Base-by-base conservation (phyloP, 2,329 filamentous ascomycete genomes). In the Alternaria longipes region DNA sequence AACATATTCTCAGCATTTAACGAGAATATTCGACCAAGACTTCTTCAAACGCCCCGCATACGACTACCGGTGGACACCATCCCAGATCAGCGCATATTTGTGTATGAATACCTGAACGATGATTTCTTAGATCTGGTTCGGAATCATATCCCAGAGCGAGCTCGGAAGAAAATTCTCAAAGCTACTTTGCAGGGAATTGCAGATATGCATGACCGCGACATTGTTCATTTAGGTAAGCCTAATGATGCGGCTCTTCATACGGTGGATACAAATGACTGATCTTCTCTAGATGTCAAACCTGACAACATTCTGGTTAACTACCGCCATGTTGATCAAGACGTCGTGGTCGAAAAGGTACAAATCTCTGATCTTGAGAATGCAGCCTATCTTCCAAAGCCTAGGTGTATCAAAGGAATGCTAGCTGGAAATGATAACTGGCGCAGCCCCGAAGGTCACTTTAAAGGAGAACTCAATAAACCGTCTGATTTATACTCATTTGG, bases 351-450 rank as follows among this genome's bases (percentile, higher is more conserved):
- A 38, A 34, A 63, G 45, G 72, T 72, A 1, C 68, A 73, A 36
- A 42, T 77, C 24, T 65, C 57, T 20, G 74, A 76, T 56, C 56
- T 78, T 24, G 73, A 78, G 50, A 76, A 76, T 60, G 74, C 77
- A 11, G 77, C 77, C 9, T 70, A 79, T 63, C 65, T 80, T 20
- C 76, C 76, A 1, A 68, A 73, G 58, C 65, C 66, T 6, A 70
- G 68, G 52, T 72, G 60, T 49, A 71, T 78, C 40, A 73, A 71
- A 57, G 71, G 72, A 14, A 74, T 71, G 67, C 64, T 72, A 16
- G 45, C 64, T 9, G 74, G 74, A 11, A 76, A 77, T 46, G 66
- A 73, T 14, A 73, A 74, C 47, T 77, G 73, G 74, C 71, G 75
- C 9, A 74, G 75, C 50, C 73, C 74, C 45, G 74, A 77, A 49